A percentile compares a stretch with the other conserved stretches of the same genome.
phyloP scores from a whole-genome alignment of 2,329 filamentous ascomycete genomes.

The Venturiaceae sp. region DNA sequence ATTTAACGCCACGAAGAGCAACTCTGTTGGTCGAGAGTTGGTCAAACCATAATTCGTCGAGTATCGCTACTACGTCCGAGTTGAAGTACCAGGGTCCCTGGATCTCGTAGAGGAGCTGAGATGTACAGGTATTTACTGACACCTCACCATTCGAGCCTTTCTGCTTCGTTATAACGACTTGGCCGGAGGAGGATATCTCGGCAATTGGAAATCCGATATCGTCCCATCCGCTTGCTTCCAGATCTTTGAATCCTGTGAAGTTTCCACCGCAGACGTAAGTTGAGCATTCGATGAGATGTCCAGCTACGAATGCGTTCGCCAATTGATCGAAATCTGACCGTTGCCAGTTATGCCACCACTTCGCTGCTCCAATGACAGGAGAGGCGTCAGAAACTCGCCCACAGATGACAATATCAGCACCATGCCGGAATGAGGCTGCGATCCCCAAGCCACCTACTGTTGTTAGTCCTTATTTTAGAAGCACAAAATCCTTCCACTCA shows the following conservation, averaged over 20 bases:
- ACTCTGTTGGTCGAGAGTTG: conserved; percentile 41
- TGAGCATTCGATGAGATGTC: conserved; percentile 34
- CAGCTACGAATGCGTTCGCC: conserved; percentile 33
- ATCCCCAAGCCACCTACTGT: conserved; percentile 27
- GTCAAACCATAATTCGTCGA: conserved; percentile 42
- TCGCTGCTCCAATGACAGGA: conserved; percentile 32
- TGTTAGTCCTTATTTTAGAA: background rate
- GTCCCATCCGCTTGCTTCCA: conserved; percentile 20
- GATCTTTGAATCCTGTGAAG: conserved; percentile 33
- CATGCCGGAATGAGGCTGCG: conserved; percentile 27
- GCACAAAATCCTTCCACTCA: background rate
- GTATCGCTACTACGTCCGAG: conserved; percentile 44
- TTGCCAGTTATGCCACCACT: conserved; percentile 36
- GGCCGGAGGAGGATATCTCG: conserved; percentile 20
- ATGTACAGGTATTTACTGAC: conserved; percentile 38
- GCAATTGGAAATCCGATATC: conserved; percentile 26
- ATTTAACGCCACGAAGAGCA: conserved; percentile 34
- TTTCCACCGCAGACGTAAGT: conserved; percentile 34
- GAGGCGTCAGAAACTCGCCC: conserved; percentile 34
- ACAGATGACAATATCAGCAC: conserved; percentile 35
- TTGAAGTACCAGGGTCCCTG: conserved; percentile 49
- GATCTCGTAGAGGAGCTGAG: conserved; percentile 44
- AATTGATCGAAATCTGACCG: conserved; percentile 28
- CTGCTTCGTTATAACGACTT: conserved; percentile 26
- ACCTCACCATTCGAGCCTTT: conserved; percentile 19